These are phyloP conservation scores for Pythium phragmitis DNA, from an alignment of 352 stramenopile species.

Conservation along the genomic window DNA sequence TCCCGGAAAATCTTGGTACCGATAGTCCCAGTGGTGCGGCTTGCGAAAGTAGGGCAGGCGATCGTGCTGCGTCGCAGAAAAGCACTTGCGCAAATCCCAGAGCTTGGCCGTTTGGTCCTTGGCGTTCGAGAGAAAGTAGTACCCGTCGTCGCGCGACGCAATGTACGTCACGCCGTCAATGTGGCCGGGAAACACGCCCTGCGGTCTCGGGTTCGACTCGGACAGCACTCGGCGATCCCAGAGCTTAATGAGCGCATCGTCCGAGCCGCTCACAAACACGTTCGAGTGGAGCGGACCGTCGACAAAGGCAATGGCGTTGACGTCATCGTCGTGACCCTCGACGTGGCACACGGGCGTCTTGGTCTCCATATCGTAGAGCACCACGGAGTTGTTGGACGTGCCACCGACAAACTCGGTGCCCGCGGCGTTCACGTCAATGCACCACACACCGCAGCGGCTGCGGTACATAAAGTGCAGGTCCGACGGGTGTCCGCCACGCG, in stretches of 20 bases:
- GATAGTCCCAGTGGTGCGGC: slow-evolving; percentile 80
- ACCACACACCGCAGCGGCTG: slow-evolving; percentile 75
- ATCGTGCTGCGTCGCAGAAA: slow-evolving; percentile 47
- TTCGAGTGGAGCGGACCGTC: slow-evolving; percentile 80
- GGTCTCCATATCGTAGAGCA: slow-evolving; percentile 84
- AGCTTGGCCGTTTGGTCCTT: slow-evolving; percentile 87
- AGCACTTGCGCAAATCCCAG: slow-evolving; percentile 82
- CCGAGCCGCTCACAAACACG: slow-evolving; percentile 83
- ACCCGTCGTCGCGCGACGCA: slow-evolving; percentile 78
- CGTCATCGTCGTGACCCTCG: slow-evolving; percentile 68
- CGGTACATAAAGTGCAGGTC: slow-evolving; percentile 21
- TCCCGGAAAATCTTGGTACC: slow-evolving; percentile 76
- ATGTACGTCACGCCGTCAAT: slow-evolving; percentile 84
- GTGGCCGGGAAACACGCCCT: slow-evolving; percentile 81
- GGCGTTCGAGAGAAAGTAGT: slow-evolving; percentile 88
- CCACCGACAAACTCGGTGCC: slow-evolving; percentile 83
- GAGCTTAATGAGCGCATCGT: slow-evolving; percentile 82
- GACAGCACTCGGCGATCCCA: slow-evolving; percentile 83
- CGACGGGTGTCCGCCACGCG: background rate
- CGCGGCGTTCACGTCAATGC: slow-evolving; percentile 69
- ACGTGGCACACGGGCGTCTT: slow-evolving; percentile 65
- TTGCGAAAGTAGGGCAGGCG: slow-evolving; percentile 42
- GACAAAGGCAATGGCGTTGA: slow-evolving; percentile 86
- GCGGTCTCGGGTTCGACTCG: slow-evolving; percentile 65
- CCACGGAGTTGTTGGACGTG: slow-evolving; percentile 69